Conservation (phyloP, 75 land plant genomes). For the Cupressus sempervirens region DNA sequence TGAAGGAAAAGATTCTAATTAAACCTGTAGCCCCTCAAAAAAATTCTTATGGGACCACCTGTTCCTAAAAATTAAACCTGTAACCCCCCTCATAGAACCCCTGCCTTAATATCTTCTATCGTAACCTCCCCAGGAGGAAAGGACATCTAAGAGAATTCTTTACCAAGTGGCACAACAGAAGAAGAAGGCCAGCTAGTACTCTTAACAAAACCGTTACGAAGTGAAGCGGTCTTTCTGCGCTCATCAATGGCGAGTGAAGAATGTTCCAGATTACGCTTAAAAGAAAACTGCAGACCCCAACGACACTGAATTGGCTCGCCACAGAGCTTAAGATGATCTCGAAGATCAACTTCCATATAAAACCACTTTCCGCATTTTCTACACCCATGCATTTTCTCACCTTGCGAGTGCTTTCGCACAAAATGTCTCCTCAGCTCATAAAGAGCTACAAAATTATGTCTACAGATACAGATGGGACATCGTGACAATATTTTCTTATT, state of each 20-base stretch:
- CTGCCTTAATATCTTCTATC: not conserved
- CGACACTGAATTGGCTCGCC: conserved; percentile 34
- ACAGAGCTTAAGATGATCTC: conserved; percentile 43
- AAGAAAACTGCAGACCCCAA: conserved; percentile 37
- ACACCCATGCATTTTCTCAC: conserved; percentile 40
- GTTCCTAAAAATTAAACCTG: no score
- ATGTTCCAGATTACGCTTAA: conserved; percentile 35
- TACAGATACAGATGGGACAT: conserved; percentile 33
- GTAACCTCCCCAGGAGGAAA: not conserved
- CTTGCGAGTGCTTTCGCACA: conserved; percentile 44
- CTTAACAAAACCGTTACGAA: no score
- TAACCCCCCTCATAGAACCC: no score
- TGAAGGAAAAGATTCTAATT: no score
- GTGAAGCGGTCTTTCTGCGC: not conserved
- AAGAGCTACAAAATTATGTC: conserved; percentile 37
- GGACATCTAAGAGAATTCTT: not conserved
- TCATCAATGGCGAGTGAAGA: not conserved
- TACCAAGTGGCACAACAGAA: not conserved
- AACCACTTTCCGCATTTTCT: conserved; percentile 32
- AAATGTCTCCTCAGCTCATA: conserved; percentile 44
- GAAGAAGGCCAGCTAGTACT: not conserved
- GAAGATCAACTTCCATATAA: conserved; percentile 39
- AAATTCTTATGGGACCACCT: no score
- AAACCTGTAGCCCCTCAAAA: no score
- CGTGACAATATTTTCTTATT: conserved; percentile 48